Conservation (phyloP, 208 protist species). For the Trypanosoma mega region DNA sequence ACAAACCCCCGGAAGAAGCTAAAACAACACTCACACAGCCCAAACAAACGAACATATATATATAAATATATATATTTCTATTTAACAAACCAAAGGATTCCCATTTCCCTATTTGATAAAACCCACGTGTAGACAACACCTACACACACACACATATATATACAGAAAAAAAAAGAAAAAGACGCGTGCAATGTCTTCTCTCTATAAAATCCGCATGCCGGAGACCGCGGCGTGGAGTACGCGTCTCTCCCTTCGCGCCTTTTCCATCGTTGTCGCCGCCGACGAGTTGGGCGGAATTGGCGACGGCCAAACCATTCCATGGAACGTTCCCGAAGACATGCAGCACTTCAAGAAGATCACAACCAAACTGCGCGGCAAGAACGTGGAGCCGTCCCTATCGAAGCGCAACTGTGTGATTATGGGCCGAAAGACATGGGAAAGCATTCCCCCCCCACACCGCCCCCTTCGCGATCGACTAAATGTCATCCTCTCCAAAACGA, state of each 20-base stretch:
- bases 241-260: conserved; percentile 54
- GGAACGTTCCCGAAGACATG: conserved; percentile 88
- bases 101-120: no score
- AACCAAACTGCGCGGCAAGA: conserved; percentile 69
- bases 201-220: conserved; percentile 77
- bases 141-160: neutral
- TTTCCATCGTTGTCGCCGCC: conserved; percentile 74
- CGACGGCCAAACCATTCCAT: conserved; percentile 76
- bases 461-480: conserved; percentile 92
- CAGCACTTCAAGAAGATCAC: conserved; percentile 84
- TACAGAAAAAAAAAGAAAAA: neutral
- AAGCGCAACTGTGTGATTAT: conserved; percentile 96
- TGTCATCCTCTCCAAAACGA: conserved; percentile 81
- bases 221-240: conserved; percentile 42
- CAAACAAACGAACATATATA: no score
- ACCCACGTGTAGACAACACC: neutral
- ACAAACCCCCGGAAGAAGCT: no score
- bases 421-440: conserved; percentile 97
- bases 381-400: conserved; percentile 24
- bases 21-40: no score
- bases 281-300: conserved; percentile 80
- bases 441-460: conserved; percentile 87
- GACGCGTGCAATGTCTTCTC: conserved; percentile 13
- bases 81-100: no score
- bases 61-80: no score